Base-by-base conservation (phyloP, 805 yeast species). In the Barnettozyma sp. region DNA sequence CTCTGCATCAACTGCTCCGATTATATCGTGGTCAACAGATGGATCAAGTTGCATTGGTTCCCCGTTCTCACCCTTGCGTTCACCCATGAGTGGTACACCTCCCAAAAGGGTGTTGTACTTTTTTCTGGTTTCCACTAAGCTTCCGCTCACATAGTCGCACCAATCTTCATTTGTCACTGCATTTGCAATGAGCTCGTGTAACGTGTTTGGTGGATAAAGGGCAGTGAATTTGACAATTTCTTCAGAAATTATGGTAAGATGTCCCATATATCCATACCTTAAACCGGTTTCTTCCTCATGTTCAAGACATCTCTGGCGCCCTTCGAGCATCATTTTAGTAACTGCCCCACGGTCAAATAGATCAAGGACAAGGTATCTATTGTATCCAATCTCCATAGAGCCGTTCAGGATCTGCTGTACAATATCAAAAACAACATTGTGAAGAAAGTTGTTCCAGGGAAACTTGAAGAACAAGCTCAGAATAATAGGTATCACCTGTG, bases 371-470 rank as follows among this genome's bases (percentile, higher is more conserved):
- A 78, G 67, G 62, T 70, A 87, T 44, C 82, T 78, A 61, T 88
- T 90, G 50, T 82, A 88, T 11, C 95, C 90, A 41, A 81, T 73
- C 44, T 84, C 90, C 68, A 80, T 72, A 28, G 80, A 73, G 1
- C 96, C 97, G 58, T 86, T 87, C 56, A 92, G 73, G 14, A 92
- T 77, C 57, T 92, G 99, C 59, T 92, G 99, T 22, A 92, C 81
- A 43, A 92, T 76, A 60, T 92, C 99, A 66, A 90, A 92, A 7
- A 92, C 95, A 39, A 92, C 98, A 53, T 90, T 92, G 59, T 92
- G 98, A 66, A 92, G 72, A 54, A 92, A 92, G 55, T 92, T 92
- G 58, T 92, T 92, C 97, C 97, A 92, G 6, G 97, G 96, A 58
- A 79, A 86, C 42, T 71, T 65, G 58, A 88, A 78, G 52, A 92